Evolutionary conservation across 1,284 basidiomycete species (phyloP), one percentile per base, ranked within the genome.

Genomic region (Sanghuangporus baumii): DNA sequence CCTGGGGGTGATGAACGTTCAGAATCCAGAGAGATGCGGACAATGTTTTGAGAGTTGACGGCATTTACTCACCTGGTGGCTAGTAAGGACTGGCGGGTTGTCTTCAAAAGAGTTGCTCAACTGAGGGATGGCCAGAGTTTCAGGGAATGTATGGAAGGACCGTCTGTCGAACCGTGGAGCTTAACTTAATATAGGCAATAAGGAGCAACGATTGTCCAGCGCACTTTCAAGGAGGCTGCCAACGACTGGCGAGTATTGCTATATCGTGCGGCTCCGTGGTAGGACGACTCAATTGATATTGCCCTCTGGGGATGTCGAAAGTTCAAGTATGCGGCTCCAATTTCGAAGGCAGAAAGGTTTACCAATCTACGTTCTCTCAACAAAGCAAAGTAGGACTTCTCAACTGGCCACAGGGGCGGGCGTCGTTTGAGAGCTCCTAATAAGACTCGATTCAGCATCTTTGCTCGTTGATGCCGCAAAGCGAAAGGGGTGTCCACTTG

Each of bases 91-190:
- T 20, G 48, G 48, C 6, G n/a, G 41, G 26, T 18, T 9, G 41
- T 59, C 36, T 8, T 43, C 20, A 5, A 37, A 37, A 47, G 23
- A 14, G 31, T 46, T 7, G 51, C 9, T 18, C 20, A 37, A 23
- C n/a, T 34, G 59, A n/a, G 52, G 51, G 51, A 46, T 31, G 18
- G 59, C 59, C 59, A 60, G 59, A n/a, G 37, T 60, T 54, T 51
- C 48, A 5, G 12, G 23, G 9, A 23, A 11, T 2, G 48, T 3
- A 23, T 51, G n/a, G 48, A 31, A 26, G 23, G 48, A 14, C 7
- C 2, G 48, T 8, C n/a, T n/a, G 8, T 46, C 8, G 43, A 18
- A 6, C 14, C 18, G 40, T 46, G 14, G 23, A 31, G 26, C 26
- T 31, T 31, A 31, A 31, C 3, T 46, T 46, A 2, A 51, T 51